Percentiles rank a stretch among this genome's conserved stretches.
phyloP scores from a whole-genome alignment of 768 basidiomycete genomes.

The Kwoniella heveanensis region DNA sequence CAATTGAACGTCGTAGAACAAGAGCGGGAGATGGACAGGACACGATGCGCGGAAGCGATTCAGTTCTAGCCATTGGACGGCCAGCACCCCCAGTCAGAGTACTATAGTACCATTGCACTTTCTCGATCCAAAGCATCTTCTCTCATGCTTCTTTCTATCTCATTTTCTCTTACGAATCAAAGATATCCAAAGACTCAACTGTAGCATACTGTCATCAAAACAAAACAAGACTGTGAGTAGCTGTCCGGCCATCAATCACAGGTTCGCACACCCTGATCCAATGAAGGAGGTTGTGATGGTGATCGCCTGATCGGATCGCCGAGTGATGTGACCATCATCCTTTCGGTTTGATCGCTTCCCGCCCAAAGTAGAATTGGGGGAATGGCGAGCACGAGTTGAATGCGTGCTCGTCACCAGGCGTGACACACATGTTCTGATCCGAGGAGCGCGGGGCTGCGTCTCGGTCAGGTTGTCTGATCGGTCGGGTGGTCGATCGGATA shows the following conservation, averaged over 20 bases:
- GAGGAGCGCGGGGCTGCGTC: conserved; percentile 1
- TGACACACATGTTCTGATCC: background rate
- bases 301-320: background rate
- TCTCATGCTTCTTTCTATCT: background rate
- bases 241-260: no score
- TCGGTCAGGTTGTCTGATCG: background rate
- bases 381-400: background rate
- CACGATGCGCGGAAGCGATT: no score
- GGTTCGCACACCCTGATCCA: no score
- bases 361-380: background rate
- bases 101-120: no score
- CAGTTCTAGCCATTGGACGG: no score
- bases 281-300: background rate
- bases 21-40: background rate
- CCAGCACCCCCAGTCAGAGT: no score
- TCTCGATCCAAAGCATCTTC: background rate
- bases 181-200: background rate
- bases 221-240: background rate
- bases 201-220: background rate
- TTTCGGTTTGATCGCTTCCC: background rate
- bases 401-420: no score
- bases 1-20: conserved; percentile 1
- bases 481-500: background rate
- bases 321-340: background rate
- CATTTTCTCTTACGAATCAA: background rate